Evolutionary conservation across 1,139 yeast species (phyloP).

Genomic region (Geotrichum siamense): DNA sequence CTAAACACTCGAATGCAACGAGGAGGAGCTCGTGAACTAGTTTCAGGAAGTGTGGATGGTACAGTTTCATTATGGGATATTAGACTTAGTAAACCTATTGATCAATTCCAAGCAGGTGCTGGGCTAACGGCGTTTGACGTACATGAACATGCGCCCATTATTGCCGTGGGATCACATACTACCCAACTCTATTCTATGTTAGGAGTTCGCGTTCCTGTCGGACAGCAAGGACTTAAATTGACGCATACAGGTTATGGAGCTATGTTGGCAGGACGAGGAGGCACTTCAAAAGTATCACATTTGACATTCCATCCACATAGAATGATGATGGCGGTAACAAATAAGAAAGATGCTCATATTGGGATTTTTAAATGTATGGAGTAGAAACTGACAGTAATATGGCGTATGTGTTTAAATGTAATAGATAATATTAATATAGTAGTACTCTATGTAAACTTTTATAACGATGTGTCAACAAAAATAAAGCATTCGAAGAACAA

Average conservation of each 20-base stretch:
- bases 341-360: conserved; percentile 70
- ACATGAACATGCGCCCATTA: conserved; percentile 94
- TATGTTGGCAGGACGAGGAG: conserved; percentile 34
- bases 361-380: conserved; percentile 50
- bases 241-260: conserved; percentile 29
- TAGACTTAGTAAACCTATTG: conserved; percentile 62
- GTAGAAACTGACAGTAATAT: no score
- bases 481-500: no score
- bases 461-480: no score
- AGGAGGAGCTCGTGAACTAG: conserved; percentile 89
- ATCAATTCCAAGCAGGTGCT: conserved; percentile 49
- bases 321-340: conserved; percentile 85
- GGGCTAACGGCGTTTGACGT: conserved; percentile 70
- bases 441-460: no score
- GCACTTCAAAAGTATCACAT: conserved; percentile 49
- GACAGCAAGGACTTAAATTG: conserved; percentile 43
- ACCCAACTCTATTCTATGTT: conserved; percentile 85
- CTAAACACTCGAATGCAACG: conserved; percentile 90
- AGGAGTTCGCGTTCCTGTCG: conserved; percentile 55
- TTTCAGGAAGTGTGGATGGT: conserved; percentile 77
- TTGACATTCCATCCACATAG: conserved; percentile 88
- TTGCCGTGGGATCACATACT: conserved; percentile 76
- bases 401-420: no score
- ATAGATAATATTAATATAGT: no score
- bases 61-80: conserved; percentile 87